Base-by-base conservation (phyloP, 1,284 basidiomycete genomes). In the Leccinum laetum region DNA sequence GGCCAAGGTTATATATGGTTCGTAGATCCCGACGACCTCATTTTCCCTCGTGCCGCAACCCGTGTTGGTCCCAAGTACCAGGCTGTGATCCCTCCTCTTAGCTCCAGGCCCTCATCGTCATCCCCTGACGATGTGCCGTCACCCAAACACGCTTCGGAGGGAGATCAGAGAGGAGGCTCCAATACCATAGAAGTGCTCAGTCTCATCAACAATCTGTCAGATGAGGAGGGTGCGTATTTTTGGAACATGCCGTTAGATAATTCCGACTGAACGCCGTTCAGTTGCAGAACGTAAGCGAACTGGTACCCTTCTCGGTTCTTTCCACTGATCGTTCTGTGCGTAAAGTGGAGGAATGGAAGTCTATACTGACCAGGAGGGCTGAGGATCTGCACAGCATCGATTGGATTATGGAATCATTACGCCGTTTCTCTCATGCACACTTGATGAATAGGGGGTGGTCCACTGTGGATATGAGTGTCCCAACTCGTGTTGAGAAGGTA, bases 41-140 rank as follows among this genome's bases (percentile, higher is more conserved):
- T 98, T 75, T 98, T 96, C 78, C 95, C 96, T 64, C 90, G 94
- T 59, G 89, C 93, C 7, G 92, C 93, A 2, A 96, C 94, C 14
- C 89, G 96, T 16, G 84, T 94, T 26, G 96, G 96, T 4, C 84
- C 89, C 60, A 96, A 94, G 73, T 98, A 87, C 75, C 96, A 98
- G 75, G 92, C 89, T 8, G 82, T 72, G 61, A 82, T 89, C 2
- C 84, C 88, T 26, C 70, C 79, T 49, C 79, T 82, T 3, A 73
- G 78, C 55, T 70, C 77, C 56, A 75, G 73, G 21, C 64, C 80
- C 35, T 62, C 65, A 2, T 63, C 65, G 3, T 64, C 66, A 73
- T 83, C 85, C 83, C 71, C 76, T 64, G 67, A 63, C 39, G 64
- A 64, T 58, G 60, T 76, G 76, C 16, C 35, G 5, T 46, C 39